Evolutionary conservation across 1,284 basidiomycete species (phyloP).

Genomic region (Microbotryum scabiosae): DNA sequence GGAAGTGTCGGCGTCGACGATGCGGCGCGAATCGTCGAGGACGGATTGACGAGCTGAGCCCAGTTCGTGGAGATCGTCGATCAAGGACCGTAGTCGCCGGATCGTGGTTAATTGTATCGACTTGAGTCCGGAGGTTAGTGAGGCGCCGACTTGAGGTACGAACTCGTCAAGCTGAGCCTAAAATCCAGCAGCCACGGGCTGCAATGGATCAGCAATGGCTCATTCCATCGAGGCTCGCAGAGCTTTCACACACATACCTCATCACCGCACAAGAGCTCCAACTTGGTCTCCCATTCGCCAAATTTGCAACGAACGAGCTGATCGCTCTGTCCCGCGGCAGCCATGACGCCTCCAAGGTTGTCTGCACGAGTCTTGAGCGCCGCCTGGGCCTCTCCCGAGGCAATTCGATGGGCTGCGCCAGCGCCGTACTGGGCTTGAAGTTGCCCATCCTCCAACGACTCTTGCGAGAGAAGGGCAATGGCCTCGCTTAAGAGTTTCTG

Average conservation of each 20-base stretch:
- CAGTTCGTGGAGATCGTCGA: slow-evolving; percentile 75
- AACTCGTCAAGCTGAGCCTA: too few species aligned
- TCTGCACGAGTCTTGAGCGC: slow-evolving; percentile 61
- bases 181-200: too few species aligned
- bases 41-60: slow-evolving; percentile 55
- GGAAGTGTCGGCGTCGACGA: too few species aligned
- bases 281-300: slow-evolving; percentile 73
- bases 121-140: too few species aligned
- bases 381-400: slow-evolving; percentile 70
- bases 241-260: slow-evolving; percentile 20
- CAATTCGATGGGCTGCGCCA: slow-evolving; percentile 46
- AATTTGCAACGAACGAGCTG: slow-evolving; percentile 67
- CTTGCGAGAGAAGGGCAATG: slow-evolving; percentile 76
- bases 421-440: slow-evolving; percentile 48
- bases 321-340: slow-evolving; percentile 65
- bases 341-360: slow-evolving; percentile 63
- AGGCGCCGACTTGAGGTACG: too few species aligned
- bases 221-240: too few species aligned
- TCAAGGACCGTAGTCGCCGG: slow-evolving; percentile 47
- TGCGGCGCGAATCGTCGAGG: slow-evolving; percentile 46
- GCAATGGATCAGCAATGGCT: too few species aligned
- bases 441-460: slow-evolving; percentile 75
- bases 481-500: slow-evolving; percentile 67
- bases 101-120: too few species aligned
- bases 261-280: slow-evolving; percentile 50